These are phyloP conservation scores for Coemansia sp. DNA, from an alignment of 192 early-diverging fungal genomes.

Conservation along the genomic window DNA sequence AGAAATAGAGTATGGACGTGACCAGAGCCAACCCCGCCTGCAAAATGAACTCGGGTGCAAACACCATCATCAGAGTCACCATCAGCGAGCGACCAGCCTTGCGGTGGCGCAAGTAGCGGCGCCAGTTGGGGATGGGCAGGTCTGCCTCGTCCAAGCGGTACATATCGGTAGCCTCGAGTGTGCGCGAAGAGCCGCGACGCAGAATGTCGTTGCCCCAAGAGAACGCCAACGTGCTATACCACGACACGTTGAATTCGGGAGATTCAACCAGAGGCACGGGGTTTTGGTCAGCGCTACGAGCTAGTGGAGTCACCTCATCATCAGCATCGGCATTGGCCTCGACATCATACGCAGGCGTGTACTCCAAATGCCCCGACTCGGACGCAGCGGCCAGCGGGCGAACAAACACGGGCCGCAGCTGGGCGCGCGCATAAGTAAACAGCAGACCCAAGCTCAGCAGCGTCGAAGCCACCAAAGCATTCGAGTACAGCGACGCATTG, in stretches of 20 bases:
- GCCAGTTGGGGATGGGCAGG: conserved; percentile 44
- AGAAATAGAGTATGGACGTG: conserved; percentile 37
- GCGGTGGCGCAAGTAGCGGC: conserved; percentile 21
- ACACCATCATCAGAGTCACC: conserved; percentile 28
- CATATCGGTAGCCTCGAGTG: conserved; percentile 63
- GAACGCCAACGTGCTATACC: conserved; percentile 50
- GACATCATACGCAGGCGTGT: not conserved
- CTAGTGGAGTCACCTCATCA: conserved; percentile 21
- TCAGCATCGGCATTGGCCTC: not conserved
- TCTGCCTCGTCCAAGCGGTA: conserved; percentile 56
- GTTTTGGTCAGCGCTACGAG: conserved; percentile 13
- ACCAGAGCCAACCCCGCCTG: conserved; percentile 43
- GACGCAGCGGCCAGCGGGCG: not conserved
- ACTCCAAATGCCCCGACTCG: not conserved
- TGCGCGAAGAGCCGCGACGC: conserved; percentile 49
- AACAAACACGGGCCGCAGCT: conserved; percentile 26
- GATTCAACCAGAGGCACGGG: conserved; percentile 22
- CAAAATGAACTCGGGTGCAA: conserved; percentile 44
- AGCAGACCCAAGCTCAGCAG: not conserved
- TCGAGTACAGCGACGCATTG: conserved; percentile 18
- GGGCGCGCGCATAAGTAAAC: conserved; percentile 10
- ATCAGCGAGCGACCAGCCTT: conserved; percentile 34
- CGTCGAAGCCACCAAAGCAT: conserved; percentile 13
- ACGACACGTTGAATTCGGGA: conserved; percentile 28
- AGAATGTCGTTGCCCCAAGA: conserved; percentile 62